phyloP scores from a whole-genome alignment of 2,329 filamentous ascomycete species.

The Cercospora sesami region DNA sequence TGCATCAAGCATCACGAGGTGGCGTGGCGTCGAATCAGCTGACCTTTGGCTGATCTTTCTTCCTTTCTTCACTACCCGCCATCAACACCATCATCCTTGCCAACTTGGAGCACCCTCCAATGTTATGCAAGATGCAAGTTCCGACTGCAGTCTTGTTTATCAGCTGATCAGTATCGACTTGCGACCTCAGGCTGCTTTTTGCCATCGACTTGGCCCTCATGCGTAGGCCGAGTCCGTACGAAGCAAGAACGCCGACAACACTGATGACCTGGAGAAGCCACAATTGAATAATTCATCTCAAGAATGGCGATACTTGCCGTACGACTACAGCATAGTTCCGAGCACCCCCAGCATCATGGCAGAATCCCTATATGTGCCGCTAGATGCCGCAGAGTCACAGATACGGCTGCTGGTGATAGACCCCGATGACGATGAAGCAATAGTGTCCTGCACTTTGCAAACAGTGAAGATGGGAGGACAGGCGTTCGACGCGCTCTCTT shows the following conservation, averaged over 20 bases:
- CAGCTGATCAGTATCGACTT: not conserved
- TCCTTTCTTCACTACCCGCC: not conserved
- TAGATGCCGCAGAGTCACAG: not conserved
- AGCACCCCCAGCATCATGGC: not conserved
- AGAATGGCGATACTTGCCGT: not conserved
- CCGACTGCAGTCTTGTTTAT: not conserved
- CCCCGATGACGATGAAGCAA: not conserved
- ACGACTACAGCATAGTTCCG: not conserved
- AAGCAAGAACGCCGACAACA: not conserved
- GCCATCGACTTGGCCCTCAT: not conserved
- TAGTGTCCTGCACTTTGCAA: not conserved
- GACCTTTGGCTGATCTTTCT: not conserved
- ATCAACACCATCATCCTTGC: not conserved
- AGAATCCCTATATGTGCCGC: not conserved
- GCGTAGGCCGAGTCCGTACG: not conserved
- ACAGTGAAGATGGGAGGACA: not conserved
- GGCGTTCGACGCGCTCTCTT: conserved; percentile 8
- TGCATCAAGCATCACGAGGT: not conserved
- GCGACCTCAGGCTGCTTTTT: not conserved
- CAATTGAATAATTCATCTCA: not conserved
- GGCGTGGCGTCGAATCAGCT: not conserved
- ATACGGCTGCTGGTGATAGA: not conserved
- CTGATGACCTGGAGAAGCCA: not conserved
- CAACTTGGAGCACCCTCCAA: not conserved
- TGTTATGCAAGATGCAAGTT: not conserved